Evolutionary conservation across 2,329 filamentous ascomycete genomes (phyloP), one percentile per base, ranked within the genome.

Genomic region (Sclerotinia minor): DNA sequence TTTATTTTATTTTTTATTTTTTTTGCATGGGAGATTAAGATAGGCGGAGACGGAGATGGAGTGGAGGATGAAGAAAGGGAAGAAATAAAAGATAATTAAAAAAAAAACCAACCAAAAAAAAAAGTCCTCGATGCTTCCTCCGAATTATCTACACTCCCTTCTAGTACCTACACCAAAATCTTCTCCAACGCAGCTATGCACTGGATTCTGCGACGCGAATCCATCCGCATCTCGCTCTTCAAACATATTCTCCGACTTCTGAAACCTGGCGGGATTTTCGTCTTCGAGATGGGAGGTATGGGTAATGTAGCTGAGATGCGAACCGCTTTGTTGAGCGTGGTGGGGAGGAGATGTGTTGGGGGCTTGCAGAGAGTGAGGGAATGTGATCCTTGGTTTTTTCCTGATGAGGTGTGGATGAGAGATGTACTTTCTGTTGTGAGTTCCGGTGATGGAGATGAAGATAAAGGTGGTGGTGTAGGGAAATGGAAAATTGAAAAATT

Each of bases 211-310:
- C 79, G 83, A 0, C 68, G 70, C 5, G 76, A 79, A 38, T 69
- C 77, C 0, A 72, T 74, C 0, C 82, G 85, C 13, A 71, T 77
- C 4, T 73, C 76, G 38, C 85, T 89, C 76, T 87, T 91, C 73
- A 72, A 73, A 9, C 83, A 81, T 50, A 81, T 87, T 3, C 78
- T 83, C 69, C 78, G 78, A 11, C 79, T 83, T 0, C 81, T 92
- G 2, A 81, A 79, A 45, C 83, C 84, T 0, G 83, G 82, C 15
- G 89, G 87, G 1, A 73, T 73, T 0, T 87, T 92, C 68, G 83
- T 84, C 13, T 90, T 92, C 73, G 89, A 92, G 77, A 89, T 89
- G 86, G 89, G 90, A 64, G 89, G 89, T 0, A 82, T 87, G 61
- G 90, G 89, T 26, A 91, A 92, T 76, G 82, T 90, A 0, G 79